Evolutionary conservation across 306 rosid genomes (phyloP).

Genomic region (Castanea crenata): DNA sequence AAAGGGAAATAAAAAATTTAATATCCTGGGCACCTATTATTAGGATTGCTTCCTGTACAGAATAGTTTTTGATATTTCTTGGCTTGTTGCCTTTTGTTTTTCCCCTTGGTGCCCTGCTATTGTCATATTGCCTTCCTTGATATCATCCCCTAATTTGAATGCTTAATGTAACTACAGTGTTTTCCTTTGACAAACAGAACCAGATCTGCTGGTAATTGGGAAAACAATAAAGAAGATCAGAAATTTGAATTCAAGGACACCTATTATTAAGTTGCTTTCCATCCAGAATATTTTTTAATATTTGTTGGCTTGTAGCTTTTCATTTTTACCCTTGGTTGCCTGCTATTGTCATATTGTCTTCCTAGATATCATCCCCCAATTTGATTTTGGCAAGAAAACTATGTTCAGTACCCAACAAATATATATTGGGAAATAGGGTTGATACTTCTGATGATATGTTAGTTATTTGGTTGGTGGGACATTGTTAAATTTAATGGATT

Average conservation of each 20-base stretch:
- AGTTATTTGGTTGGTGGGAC: neutral
- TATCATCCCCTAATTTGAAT: neutral
- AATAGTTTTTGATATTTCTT: neutral
- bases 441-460: neutral
- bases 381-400: too few relatives aligned
- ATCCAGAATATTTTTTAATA: neutral
- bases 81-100: neutral
- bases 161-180: constrained; percentile 3
- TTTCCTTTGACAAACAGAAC: neutral
- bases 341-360: too few relatives aligned
- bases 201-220: too few relatives aligned
- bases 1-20: too few relatives aligned
- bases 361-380: too few relatives aligned
- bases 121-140: too few relatives aligned
- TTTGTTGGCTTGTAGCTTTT: neutral
- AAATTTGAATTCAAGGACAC: too few relatives aligned
- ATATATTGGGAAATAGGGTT: neutral
- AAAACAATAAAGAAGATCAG: too few relatives aligned
- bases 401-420: neutral
- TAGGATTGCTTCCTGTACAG: neutral
- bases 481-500: neutral
- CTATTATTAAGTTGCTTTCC: neutral
- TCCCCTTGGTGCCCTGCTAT: neutral
- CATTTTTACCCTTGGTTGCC: neutral
- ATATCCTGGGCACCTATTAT: too few relatives aligned